Conservation (phyloP, 345 rosid species). For the Gossypium rotundifolium region DNA sequence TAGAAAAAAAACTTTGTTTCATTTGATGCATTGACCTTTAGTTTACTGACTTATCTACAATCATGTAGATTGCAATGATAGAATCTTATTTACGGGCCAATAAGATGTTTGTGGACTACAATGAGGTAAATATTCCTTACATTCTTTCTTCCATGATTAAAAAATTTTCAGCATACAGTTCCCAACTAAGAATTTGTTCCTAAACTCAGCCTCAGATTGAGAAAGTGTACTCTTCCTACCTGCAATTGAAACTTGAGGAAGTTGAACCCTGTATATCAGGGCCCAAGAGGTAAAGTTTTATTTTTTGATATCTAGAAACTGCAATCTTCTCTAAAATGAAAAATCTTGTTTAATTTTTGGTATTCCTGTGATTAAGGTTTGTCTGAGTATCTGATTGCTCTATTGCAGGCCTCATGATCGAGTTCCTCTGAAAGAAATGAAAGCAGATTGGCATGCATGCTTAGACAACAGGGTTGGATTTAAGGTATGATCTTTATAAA, state of each 20-base stretch:
- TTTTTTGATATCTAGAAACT: background rate
- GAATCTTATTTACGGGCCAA: constrained; percentile 85
- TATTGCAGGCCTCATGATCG: constrained; percentile 82
- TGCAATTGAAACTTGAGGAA: constrained; percentile 63
- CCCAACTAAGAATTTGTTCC: constrained; percentile 13
- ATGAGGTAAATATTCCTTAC: constrained; percentile 42
- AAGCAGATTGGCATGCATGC: constrained; percentile 87
- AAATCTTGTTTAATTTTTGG: background rate
- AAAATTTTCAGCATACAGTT: background rate
- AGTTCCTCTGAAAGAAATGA: constrained; percentile 80
- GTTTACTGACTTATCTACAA: constrained; percentile 14
- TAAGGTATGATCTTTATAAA: constrained; percentile 48
- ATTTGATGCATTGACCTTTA: background rate
- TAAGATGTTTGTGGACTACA: constrained; percentile 87
- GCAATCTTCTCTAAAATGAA: background rate
- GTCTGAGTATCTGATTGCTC: background rate
- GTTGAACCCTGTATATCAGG: constrained; percentile 87
- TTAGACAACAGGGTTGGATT: constrained; percentile 79
- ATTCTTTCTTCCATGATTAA: constrained; percentile 1
- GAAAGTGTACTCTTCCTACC: constrained; percentile 54
- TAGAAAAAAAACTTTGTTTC: background rate
- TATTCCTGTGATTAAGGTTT: background rate
- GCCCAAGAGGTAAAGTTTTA: constrained; percentile 53
- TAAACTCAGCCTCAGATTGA: constrained; percentile 47
- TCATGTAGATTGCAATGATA: constrained; percentile 62